Evolutionary conservation across 805 yeast genomes (phyloP), one percentile per base, ranked within the genome.

Genomic region (Lipomyces lipofer): DNA sequence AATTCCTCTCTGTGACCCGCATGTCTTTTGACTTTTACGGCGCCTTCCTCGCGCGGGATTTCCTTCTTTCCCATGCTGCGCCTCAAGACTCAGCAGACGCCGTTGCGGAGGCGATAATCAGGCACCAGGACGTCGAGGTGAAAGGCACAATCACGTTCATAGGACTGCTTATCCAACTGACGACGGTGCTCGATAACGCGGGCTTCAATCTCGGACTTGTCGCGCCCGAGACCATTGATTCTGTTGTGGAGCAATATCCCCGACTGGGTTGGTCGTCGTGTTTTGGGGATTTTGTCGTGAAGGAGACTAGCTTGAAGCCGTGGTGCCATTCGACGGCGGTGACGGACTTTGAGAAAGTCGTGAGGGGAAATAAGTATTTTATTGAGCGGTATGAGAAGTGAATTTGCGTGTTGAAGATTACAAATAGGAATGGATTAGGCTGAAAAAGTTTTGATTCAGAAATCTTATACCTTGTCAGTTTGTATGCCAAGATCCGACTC

Each of bases 1-100:
- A 54, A 45, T 52, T 56, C 32, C 43, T 58, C 5, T 33, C 43
- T 17, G 63, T 58, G 2, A 59, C 66, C 21, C 52, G 51, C 25
- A 51, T 63, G 59, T 53, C 61, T 32, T 63, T 63, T 58, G 66
- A 63, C 43, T 63, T 59, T 28, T 63, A 62, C 28, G 66, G 66
- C 4, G 66, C 60, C 8, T 43, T 56, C 24, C 15, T 59, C 22
- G 64, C 66, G 9, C 58, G 59, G 6, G 61, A 60, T 12, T 40
- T 58, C 28, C 35, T 62, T 8, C 39, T 53, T n/a, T 25, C 49
- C 19, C 44, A 54, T 9, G 43, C 44, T 10, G 54, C 47, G 3
- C 49, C 51, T 6, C 47, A 45, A 13, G 65, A 62, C 45, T 51
- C 55, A 24, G 64, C 64, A 4, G 65, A 62, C 6, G 62, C 64